A percentile compares a stretch with the other conserved stretches of the same genome.
Conservation (phyloP, 352 stramenopile species). For the Globisporangium emineosum region DNA sequence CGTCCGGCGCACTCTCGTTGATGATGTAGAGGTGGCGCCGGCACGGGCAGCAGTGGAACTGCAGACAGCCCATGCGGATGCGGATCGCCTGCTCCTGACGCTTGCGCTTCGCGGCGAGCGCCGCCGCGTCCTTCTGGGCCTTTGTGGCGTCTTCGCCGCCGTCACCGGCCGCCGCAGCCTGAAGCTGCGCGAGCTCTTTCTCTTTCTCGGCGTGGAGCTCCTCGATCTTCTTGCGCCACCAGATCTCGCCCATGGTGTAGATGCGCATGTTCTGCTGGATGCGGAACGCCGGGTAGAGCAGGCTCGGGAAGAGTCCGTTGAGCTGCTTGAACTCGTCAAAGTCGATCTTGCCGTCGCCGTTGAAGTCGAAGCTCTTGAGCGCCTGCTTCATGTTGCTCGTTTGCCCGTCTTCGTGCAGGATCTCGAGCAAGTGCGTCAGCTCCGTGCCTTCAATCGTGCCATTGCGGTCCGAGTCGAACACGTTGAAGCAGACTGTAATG, state of each 20-base stretch:
- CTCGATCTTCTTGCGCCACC: conserved; percentile 62
- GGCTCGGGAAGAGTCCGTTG: conserved; percentile 55
- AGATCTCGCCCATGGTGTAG: conserved; percentile 58
- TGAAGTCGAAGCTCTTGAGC: conserved; percentile 63
- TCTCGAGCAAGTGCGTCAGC: conserved; percentile 59
- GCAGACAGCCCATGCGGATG: conserved; percentile 64
- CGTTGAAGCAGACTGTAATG: conserved; percentile 66
- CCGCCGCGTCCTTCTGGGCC: conserved; percentile 27
- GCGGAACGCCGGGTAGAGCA: conserved; percentile 66
- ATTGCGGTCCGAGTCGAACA: conserved; percentile 71
- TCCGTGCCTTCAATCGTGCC: conserved; percentile 70
- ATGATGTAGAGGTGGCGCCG: conserved; percentile 53
- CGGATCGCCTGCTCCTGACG: conserved; percentile 52
- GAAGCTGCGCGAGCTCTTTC: conserved; percentile 33
- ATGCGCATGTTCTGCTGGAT: conserved; percentile 76
- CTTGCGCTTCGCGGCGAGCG: conserved; percentile 37
- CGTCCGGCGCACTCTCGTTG: conserved; percentile 31
- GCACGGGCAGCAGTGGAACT: conserved; percentile 67
- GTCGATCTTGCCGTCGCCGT: conserved; percentile 69
- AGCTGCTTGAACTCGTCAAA: conserved; percentile 68
- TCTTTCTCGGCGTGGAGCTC: conserved; percentile 45
- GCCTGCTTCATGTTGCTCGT: conserved; percentile 73
- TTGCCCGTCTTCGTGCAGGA: conserved; percentile 57
- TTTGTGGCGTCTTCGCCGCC: conserved; percentile 27
- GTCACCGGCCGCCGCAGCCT: conserved; percentile 25